phyloP scores from a whole-genome alignment of 257 asterid genomes.

The Solanum arcanum region DNA sequence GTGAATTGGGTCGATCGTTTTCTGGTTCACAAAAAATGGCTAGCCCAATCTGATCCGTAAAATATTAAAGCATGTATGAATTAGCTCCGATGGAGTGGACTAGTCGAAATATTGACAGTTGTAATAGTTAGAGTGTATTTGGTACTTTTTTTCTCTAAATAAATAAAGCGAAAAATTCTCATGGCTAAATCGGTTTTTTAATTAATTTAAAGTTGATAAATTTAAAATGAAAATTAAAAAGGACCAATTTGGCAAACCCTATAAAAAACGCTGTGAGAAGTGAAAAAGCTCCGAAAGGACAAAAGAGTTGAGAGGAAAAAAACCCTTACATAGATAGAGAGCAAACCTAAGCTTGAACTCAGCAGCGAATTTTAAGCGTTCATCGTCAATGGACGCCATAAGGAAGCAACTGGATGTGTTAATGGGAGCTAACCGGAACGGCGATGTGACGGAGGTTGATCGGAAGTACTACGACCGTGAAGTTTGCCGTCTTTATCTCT shows the following conservation, averaged over 20 bases:
- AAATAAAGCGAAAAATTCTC: too few species aligned
- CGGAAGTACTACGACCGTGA: conserved; percentile 89
- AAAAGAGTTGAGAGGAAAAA: not conserved
- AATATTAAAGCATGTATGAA: too few species aligned
- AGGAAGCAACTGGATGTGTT: conserved; percentile 88
- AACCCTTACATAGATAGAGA: not conserved
- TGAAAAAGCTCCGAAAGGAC: not conserved
- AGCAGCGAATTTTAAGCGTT: not conserved
- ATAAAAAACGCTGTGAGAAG: not conserved
- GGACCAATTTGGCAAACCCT: not conserved
- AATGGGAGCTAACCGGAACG: conserved; percentile 92
- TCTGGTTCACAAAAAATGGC: rapidly evolving
- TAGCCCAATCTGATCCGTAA: too few species aligned
- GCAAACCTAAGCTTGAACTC: not conserved
- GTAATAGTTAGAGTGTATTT: too few species aligned
- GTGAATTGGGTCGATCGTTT: too few species aligned
- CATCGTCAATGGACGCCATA: conserved; percentile 57
- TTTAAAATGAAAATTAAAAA: not conserved
- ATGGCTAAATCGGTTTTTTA: not conserved
- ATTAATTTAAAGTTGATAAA: not conserved
- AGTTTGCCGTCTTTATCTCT: conserved; percentile 85
- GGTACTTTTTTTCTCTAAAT: too few species aligned
- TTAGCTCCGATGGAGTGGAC: too few species aligned
- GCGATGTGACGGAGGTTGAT: conserved; percentile 69
- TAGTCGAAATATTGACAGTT: too few species aligned